Evolutionary conservation across 2,329 filamentous ascomycete genomes (phyloP).

Genomic region (Neospermospora avenae): DNA sequence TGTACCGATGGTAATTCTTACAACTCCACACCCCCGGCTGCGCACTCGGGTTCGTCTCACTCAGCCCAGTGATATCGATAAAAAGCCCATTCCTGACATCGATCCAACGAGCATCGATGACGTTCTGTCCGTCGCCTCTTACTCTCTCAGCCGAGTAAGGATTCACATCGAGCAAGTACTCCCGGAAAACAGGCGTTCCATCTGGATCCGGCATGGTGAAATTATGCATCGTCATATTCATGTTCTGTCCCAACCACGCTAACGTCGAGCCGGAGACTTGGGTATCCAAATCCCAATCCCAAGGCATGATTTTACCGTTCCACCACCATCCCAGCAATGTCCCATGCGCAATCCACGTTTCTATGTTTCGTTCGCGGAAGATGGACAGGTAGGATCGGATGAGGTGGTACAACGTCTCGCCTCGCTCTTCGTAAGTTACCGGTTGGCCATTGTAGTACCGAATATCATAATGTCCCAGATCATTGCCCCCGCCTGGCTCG

Average conservation of each 20-base stretch:
- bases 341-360: conserved; percentile 86
- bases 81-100: conserved; percentile 73
- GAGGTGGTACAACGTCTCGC: conserved; percentile 64
- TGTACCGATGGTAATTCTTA: conserved; percentile 76
- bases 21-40: conserved; percentile 69
- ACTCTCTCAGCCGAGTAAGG: conserved; percentile 61
- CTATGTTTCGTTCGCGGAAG: conserved; percentile 60
- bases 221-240: conserved; percentile 61
- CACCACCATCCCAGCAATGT: conserved; percentile 88
- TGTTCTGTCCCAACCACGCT: conserved; percentile 57
- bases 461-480: conserved; percentile 69
- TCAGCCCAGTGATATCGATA: conserved; percentile 77
- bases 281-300: conserved; percentile 83
- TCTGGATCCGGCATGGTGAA: conserved; percentile 39
- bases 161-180: conserved; percentile 76
- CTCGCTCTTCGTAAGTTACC: conserved; percentile 63
- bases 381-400: conserved; percentile 70
- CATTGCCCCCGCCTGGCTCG: conserved; percentile 58
- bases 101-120: conserved; percentile 84
- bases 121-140: conserved; percentile 66
- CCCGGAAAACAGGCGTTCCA: conserved; percentile 42
- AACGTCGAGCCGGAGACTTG: conserved; percentile 70
- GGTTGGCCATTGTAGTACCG: conserved; percentile 62
- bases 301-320: conserved; percentile 74
- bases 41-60: conserved; percentile 58